phyloP scores from a whole-genome alignment of 2,329 filamentous ascomycete genomes.

The Taxawa tesnikishii region DNA sequence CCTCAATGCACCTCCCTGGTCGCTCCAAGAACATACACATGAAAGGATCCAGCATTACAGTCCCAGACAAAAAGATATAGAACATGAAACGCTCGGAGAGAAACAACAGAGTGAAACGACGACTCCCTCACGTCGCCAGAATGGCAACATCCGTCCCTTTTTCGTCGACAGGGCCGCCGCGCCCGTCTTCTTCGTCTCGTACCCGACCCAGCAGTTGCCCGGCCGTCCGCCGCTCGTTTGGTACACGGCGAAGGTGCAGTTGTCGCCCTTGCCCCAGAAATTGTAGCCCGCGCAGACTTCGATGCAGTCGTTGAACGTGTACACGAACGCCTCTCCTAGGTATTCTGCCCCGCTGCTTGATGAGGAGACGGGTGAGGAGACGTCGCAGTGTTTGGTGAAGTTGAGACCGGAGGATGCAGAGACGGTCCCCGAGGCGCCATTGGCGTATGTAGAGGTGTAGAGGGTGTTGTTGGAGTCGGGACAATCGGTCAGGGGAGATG shows the following conservation, averaged over 20 bases:
- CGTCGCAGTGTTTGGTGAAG: constrained; percentile 22
- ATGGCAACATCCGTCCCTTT: too few species aligned
- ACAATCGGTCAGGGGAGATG: constrained; percentile 14
- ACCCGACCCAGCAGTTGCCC: constrained; percentile 20
- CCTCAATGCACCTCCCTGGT: too few species aligned
- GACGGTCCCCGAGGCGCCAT: constrained; percentile 8
- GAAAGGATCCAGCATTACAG: too few species aligned
- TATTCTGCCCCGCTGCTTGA: constrained; percentile 3
- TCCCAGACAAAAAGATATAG: too few species aligned
- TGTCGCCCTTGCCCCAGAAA: constrained; percentile 8
- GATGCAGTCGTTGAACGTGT: constrained; percentile 23
- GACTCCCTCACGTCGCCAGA: too few species aligned
- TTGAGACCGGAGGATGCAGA: constrained; percentile 10
- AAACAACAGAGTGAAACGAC: too few species aligned
- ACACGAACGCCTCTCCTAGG: constrained; percentile 20
- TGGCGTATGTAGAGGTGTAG: constrained; percentile 16
- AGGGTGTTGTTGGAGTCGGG: constrained; percentile 17
- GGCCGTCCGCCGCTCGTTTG: constrained; percentile 13
- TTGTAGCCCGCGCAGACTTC: constrained; percentile 22
- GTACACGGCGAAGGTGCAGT: constrained; percentile 21
- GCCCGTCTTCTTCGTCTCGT: too few species aligned
- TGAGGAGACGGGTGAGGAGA: constrained; percentile 15
- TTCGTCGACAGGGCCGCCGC: too few species aligned
- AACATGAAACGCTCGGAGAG: too few species aligned
- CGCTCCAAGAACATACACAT: too few species aligned